Evolutionary conservation across 306 rosid genomes (phyloP).

Genomic region (Boehmeria nivea): DNA sequence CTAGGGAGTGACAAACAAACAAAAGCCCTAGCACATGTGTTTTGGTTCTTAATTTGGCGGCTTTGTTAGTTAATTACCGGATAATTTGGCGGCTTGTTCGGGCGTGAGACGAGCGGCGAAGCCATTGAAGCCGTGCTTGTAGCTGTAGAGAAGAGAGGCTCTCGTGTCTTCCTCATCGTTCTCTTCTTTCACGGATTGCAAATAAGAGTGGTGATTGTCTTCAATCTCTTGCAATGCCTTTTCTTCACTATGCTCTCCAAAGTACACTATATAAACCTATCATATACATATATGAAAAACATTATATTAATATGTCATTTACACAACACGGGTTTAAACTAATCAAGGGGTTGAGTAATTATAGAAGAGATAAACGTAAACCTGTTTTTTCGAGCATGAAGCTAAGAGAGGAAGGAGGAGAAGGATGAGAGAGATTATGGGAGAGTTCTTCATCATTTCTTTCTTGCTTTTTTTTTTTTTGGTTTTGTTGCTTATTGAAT

Average conservation of each 20-base stretch:
- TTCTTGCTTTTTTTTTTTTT: too few relatives aligned
- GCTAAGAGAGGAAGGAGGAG: conserved; percentile 27
- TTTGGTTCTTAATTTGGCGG: not conserved
- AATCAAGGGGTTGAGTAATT: not conserved
- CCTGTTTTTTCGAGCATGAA: conserved; percentile 24
- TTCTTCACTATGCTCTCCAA: conserved; percentile 45
- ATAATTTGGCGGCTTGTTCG: conserved; percentile 55
- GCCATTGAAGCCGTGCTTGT: conserved; percentile 80
- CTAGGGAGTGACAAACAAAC: not conserved
- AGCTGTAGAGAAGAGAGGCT: conserved; percentile 69
- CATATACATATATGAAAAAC: not conserved
- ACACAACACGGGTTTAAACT: not conserved
- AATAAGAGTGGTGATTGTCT: conserved; percentile 51
- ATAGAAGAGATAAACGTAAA: not conserved
- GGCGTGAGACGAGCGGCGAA: conserved; percentile 81
- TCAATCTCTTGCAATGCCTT: conserved; percentile 43
- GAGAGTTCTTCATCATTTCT: conserved; percentile 18
- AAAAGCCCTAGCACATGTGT: not conserved
- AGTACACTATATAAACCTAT: conserved; percentile 62
- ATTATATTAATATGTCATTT: not conserved
- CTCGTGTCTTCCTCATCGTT: conserved; percentile 52
- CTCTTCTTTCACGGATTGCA: conserved; percentile 50
- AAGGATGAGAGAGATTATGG: conserved; percentile 7
- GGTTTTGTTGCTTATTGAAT: not conserved
- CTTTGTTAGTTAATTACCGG: conserved; percentile 41